These are phyloP conservation scores for Zoysia pacifica DNA, from an alignment of 176 grass and related monocot genomes.

Conservation along the genomic window DNA sequence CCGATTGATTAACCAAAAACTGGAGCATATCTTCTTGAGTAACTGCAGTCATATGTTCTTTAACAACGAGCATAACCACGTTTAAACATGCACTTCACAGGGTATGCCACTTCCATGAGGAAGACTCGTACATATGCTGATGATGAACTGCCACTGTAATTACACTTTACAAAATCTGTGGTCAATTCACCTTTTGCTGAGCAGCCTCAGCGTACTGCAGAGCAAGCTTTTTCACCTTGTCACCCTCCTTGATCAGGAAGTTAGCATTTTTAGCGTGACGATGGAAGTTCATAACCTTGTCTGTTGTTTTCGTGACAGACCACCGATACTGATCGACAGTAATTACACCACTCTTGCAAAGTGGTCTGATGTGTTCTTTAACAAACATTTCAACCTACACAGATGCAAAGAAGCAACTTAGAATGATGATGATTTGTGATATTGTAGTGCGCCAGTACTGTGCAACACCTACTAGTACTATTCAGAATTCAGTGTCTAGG, in stretches of 20 bases:
- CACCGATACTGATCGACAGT: constrained; percentile 77
- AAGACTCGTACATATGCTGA: neutral
- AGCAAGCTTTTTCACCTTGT: constrained; percentile 92
- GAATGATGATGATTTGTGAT: neutral
- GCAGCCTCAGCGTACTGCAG: constrained; percentile 84
- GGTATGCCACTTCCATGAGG: neutral
- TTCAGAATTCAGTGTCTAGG: neutral
- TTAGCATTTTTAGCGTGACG: constrained; percentile 67
- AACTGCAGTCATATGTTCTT: neutral
- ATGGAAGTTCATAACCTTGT: constrained; percentile 86
- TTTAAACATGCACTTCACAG: neutral
- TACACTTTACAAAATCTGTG: neutral
- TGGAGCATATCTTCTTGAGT: neutral
- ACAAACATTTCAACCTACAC: constrained; percentile 75
- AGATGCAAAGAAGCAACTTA: neutral
- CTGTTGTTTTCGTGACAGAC: constrained; percentile 67
- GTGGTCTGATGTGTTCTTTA: constrained; percentile 92
- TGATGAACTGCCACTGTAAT: neutral
- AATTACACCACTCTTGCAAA: constrained; percentile 92
- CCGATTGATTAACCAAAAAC: neutral
- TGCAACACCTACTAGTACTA: neutral
- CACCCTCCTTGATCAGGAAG: constrained; percentile 90
- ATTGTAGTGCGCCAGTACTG: too few relatives aligned
- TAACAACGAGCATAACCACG: neutral
- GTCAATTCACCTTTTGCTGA: constrained; percentile 55